Base-by-base conservation (phyloP, 2,329 filamentous ascomycete genomes). In the Lasiodiplodia sp. region DNA sequence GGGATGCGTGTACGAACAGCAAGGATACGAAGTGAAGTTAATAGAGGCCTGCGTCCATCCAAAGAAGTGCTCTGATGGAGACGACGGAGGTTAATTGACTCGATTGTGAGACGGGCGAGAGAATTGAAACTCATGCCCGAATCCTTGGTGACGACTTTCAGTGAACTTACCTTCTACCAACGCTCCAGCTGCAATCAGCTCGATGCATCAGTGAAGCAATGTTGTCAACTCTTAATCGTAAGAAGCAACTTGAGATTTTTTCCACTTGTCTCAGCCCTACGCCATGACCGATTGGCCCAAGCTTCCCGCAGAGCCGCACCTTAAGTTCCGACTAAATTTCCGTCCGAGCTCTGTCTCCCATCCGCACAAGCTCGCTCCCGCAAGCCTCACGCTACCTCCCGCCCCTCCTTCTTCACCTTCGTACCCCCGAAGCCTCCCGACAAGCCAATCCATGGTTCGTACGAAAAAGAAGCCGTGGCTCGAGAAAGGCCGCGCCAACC, bases 231-330 rank as follows among this genome's bases (percentile, higher is more conserved):
- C 25, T 37, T 37, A 44, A 37, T 34, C 14, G 11, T 44, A 8
- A 34, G 10, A 16, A 25, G 16, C 12, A 53, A 25, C 25, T 53
- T 53, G 40, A 18, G 5, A 8, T 47, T 47, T 47, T 47, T 6
- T 31, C 34, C 34, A 7, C 52, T 5, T 56, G 64, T 66, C 28
- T 67, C 56, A 68, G 66, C 66, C 66, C 57, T 63, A 68, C 53
- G 55, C 34, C 37, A 58, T 23, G 40, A n/a, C 38, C 23, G 21
- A 23, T 4, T 21, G 25, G 66, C 38, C 66, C 25, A 37, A 62
- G 66, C 66, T 58, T 68, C 51, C 67, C 67, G 67, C 67, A 68
- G 67, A 68, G 67, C 67, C 67, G 67, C 67, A 68, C 67, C 67
- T 68, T 65, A 68, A 68, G 49, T 49, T 55, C 44, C 37, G 40